A percentile compares a stretch with the other conserved stretches of the same genome.
phyloP scores from a whole-genome alignment of 768 basidiomycete genomes.

The Strobilomyces dryophilus region DNA sequence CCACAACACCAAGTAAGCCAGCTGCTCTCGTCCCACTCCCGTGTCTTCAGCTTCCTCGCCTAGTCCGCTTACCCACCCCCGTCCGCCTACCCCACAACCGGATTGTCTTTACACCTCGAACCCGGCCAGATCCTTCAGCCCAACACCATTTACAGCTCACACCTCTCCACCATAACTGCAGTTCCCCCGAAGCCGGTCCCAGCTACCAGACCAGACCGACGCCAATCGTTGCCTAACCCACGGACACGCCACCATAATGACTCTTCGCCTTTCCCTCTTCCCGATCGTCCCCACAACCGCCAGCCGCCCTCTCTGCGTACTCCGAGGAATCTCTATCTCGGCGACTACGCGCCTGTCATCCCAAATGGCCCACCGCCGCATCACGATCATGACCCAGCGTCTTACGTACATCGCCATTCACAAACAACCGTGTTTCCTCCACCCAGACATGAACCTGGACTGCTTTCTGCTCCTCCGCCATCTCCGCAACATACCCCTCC shows the following conservation, averaged over 20 bases:
- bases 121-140: constrained; percentile 57
- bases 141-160: constrained; percentile 13
- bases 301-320: constrained; percentile 3
- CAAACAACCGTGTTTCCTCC: constrained; percentile 21
- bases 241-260: not conserved
- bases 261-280: not conserved
- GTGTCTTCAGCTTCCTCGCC: constrained; percentile 8
- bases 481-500: constrained; percentile 6
- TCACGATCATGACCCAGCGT: constrained; percentile 7
- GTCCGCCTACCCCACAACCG: constrained; percentile 10
- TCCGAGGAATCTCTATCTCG: constrained; percentile 14
- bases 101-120: constrained; percentile 46
- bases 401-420: constrained; percentile 13
- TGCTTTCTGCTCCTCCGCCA: constrained; percentile 6
- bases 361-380: constrained; percentile 3
- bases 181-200: constrained; percentile 3
- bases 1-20: constrained; percentile 18
- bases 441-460: constrained; percentile 16
- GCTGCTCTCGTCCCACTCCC: not conserved
- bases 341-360: constrained; percentile 8
- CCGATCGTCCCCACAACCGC: constrained; percentile 1
- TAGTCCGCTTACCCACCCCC: constrained; percentile 10
- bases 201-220: constrained; percentile 7
- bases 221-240: constrained; percentile 10
- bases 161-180: not conserved